phyloP scores from a whole-genome alignment of 108 stramenopile species.

The Mayamaea pseudoterrestris region DNA sequence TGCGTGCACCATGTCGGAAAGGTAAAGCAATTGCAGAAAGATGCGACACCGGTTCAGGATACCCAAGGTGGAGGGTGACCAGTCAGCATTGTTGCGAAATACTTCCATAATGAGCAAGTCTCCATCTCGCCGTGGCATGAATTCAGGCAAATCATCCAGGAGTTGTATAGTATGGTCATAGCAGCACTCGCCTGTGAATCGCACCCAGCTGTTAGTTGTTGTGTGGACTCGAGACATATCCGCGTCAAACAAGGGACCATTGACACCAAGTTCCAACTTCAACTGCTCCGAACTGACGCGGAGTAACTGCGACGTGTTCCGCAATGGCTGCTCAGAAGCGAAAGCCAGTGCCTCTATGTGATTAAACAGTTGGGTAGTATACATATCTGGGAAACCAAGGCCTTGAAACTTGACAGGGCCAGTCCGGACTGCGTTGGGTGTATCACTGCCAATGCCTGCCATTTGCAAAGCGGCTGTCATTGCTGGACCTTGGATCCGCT shows the following conservation, averaged over 20 bases:
- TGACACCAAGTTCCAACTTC: background rate
- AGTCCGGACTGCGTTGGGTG: background rate
- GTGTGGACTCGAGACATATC: too few relatives aligned
- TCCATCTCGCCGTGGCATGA: too few relatives aligned
- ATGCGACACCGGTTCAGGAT: conserved; percentile 3
- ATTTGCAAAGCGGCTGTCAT: background rate
- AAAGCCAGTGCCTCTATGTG: background rate
- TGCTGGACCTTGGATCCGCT: background rate
- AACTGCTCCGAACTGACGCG: background rate
- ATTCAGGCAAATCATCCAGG: too few relatives aligned
- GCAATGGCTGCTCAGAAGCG: background rate
- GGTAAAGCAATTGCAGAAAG: background rate
- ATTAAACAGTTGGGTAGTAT: background rate
- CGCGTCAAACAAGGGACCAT: background rate
- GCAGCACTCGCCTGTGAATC: too few relatives aligned
- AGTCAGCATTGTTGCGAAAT: too few relatives aligned
- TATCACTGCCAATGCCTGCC: background rate
- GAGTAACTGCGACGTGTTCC: background rate
- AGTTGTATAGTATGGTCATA: too few relatives aligned
- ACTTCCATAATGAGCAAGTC: too few relatives aligned
- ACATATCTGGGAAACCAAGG: background rate
- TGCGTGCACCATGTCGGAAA: conserved; percentile 1
- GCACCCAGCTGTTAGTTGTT: too few relatives aligned
- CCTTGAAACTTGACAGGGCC: background rate
- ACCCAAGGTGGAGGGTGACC: too few relatives aligned